Evolutionary conservation across 2,329 filamentous ascomycete genomes (phyloP).

Genomic region (Trichoderma aggressivum): DNA sequence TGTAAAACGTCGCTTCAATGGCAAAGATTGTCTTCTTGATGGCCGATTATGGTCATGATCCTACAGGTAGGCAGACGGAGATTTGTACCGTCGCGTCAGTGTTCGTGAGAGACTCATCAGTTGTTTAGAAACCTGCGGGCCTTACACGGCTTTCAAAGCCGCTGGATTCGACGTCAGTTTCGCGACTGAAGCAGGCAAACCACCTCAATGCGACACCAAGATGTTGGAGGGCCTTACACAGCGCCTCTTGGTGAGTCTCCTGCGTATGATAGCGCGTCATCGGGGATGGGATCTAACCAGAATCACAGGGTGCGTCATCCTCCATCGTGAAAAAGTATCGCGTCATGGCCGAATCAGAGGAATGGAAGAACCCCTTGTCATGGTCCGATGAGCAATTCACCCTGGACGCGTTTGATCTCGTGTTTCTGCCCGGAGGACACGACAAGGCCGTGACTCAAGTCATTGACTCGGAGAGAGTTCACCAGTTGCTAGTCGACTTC

Average conservation of each 20-base stretch:
- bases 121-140: conserved; percentile 46
- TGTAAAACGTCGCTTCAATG: conserved; percentile 14
- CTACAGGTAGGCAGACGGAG: conserved; percentile 40
- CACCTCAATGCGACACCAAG: conserved; percentile 46
- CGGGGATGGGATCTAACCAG: not conserved
- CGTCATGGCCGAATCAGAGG: conserved; percentile 40
- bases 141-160: conserved; percentile 45
- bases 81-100: not conserved
- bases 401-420: conserved; percentile 44
- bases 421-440: conserved; percentile 52
- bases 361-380: conserved; percentile 41
- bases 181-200: conserved; percentile 48
- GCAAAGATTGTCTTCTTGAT: conserved; percentile 46
- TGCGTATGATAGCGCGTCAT: not conserved
- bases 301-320: conserved; percentile 41
- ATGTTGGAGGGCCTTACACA: conserved; percentile 49
- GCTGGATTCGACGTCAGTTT: conserved; percentile 48
- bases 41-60: conserved; percentile 55
- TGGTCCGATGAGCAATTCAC: conserved; percentile 45
- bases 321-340: conserved; percentile 41
- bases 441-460: conserved; percentile 51
- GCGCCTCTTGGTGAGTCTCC: conserved; percentile 42
- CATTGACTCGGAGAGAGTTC: conserved; percentile 46
- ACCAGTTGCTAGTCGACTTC: conserved; percentile 43
- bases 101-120: not conserved